Evolutionary conservation across 2,329 filamentous ascomycete genomes (phyloP).

Genomic region (Cytospora piceicola): DNA sequence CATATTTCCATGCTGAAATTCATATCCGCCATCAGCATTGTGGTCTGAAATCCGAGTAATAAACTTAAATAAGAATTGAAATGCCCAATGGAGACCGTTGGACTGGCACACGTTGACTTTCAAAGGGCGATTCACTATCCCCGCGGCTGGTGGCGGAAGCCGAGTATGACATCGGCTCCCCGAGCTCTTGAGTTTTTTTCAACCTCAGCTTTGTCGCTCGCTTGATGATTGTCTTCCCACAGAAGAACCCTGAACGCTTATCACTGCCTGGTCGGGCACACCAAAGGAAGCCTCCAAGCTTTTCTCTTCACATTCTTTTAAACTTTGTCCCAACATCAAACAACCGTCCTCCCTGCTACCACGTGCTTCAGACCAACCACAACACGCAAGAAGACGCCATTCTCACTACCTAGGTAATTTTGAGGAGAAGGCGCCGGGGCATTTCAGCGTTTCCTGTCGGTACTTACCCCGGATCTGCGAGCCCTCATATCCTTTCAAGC

Average conservation of each 20-base stretch:
- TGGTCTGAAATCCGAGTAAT: neutral
- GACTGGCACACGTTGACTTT: conserved; percentile 11
- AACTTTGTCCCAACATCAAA: neutral
- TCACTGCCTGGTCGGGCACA: neutral
- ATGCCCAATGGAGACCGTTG: conserved; percentile 5
- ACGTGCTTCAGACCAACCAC: conserved; percentile 16
- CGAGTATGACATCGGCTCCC: conserved; percentile 3
- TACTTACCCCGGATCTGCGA: conserved; percentile 12
- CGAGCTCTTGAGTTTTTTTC: neutral
- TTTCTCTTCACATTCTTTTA: neutral
- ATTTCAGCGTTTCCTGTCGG: neutral
- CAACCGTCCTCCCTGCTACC: conserved; percentile 19
- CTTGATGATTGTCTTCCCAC: neutral
- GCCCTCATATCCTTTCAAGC: neutral
- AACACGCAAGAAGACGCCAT: neutral
- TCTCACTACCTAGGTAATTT: neutral
- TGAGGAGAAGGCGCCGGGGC: neutral
- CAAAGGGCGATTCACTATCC: neutral
- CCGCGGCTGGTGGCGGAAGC: conserved; percentile 1
- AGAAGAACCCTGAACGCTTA: conserved; percentile 2
- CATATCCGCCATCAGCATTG: no score
- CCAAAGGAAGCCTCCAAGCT: neutral
- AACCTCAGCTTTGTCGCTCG: neutral
- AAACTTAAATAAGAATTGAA: neutral
- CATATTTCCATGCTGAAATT: neutral